Conservation (phyloP, 371 early-diverging fungal genomes). For the Mortierella sp. region DNA sequence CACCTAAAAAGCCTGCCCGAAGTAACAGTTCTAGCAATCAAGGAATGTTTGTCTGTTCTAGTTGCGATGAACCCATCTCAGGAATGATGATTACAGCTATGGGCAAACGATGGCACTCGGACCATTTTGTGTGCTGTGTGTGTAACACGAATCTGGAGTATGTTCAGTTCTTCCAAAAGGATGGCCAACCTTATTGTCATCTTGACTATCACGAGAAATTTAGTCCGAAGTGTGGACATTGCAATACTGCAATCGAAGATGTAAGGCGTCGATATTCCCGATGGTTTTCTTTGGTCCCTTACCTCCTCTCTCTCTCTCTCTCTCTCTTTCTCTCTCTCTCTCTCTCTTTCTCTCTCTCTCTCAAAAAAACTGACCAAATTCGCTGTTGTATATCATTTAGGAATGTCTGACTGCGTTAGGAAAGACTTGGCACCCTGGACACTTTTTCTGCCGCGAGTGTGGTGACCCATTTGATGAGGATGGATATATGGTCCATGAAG, state of each 20-base stretch:
- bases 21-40: neutral
- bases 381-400: constrained; percentile 23
- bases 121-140: constrained; percentile 78
- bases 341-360: neutral
- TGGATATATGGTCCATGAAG: constrained; percentile 77
- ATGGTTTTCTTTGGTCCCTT: neutral
- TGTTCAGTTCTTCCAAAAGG: constrained; percentile 72
- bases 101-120: constrained; percentile 78
- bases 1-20: constrained; percentile 19
- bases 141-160: constrained; percentile 73
- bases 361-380: too few species aligned
- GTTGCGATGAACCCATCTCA: constrained; percentile 65
- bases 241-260: constrained; percentile 74
- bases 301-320: constrained; percentile 3
- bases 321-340: too few species aligned
- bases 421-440: constrained; percentile 77
- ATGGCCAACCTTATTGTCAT: constrained; percentile 74
- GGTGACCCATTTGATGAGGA: constrained; percentile 71
- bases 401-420: constrained; percentile 74
- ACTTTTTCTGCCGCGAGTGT: constrained; percentile 86
- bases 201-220: constrained; percentile 75
- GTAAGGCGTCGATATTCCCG: constrained; percentile 36
- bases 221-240: constrained; percentile 75
- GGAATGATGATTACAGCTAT: constrained; percentile 74
- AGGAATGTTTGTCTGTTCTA: constrained; percentile 56